Conservation (phyloP, 1,139 yeast species). For the Saccharomyces pastorianus region DNA sequence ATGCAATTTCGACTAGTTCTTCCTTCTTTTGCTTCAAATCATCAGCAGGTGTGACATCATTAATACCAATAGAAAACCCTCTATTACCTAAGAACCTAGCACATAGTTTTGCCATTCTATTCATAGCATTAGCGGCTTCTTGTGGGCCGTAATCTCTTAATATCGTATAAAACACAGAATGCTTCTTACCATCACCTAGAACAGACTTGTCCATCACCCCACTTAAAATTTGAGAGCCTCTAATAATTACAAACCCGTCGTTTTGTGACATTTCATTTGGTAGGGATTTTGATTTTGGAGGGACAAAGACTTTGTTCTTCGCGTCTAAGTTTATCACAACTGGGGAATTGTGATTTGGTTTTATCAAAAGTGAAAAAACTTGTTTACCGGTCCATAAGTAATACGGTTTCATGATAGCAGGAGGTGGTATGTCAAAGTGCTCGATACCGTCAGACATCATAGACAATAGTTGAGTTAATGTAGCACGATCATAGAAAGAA, state of each 20-base stretch:
- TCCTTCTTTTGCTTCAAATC: constrained; percentile 75
- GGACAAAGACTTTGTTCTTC: constrained; percentile 76
- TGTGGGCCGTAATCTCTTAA: constrained; percentile 91
- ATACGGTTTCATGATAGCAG: constrained; percentile 82
- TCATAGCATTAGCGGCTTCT: constrained; percentile 95
- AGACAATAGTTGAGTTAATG: constrained; percentile 71
- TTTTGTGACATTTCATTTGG: constrained; percentile 96
- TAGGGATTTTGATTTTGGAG: constrained; percentile 57
- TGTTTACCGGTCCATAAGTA: constrained; percentile 97
- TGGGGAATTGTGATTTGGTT: constrained; percentile 66
- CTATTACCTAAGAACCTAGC: constrained; percentile 90
- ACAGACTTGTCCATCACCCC: constrained; percentile 97
- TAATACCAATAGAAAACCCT: constrained; percentile 95
- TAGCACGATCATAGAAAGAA: constrained; percentile 81
- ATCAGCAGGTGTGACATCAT: constrained; percentile 90
- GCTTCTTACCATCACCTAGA: constrained; percentile 96
- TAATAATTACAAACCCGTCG: constrained; percentile 84
- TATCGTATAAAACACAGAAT: constrained; percentile 91
- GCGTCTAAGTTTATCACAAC: constrained; percentile 90
- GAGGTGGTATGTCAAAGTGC: constrained; percentile 92
- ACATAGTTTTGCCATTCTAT: constrained; percentile 95
- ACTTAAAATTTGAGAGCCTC: constrained; percentile 81
- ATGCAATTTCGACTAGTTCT: constrained; percentile 83
- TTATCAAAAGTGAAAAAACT: constrained; percentile 77
- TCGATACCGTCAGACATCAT: constrained; percentile 93